Evolutionary conservation across 2,329 filamentous ascomycete species (phyloP), one percentile per base, ranked within the genome.

Genomic region (Apiospora saccharicola): DNA sequence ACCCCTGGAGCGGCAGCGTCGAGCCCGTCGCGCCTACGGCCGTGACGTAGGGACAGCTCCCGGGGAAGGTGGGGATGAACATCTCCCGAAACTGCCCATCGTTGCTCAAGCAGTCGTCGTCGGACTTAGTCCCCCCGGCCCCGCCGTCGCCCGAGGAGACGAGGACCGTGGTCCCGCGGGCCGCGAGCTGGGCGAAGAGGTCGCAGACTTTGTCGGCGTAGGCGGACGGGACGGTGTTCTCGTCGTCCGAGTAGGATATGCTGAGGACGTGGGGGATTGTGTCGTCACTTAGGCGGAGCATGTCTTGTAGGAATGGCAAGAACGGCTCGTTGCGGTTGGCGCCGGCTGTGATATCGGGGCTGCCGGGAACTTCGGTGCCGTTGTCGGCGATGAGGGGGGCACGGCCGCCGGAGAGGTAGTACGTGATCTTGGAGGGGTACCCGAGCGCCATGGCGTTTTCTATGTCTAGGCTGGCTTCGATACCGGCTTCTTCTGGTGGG

Each of bases 181-280:
- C 87, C n/a, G 90, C 91, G 43, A 93, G 88, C 76, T 92, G 87
- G 64, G 87, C 89, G 76, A 92, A 90, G 74, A 90, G 84, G 74
- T 88, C 86, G 83, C 91, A 93, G 16, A 91, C 89, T 69, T 87
- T 86, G 67, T 84, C 83, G 26, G 90, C 89, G 77, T 92, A 94
- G 16, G 87, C 86, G 2, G 82, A 77, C 0, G 91, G 91, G 0
- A 93, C 77, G 0, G 88, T 91, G 49, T 92, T 88, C 80, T 93
- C 92, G 71, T 90, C 86, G 73, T 93, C 90, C 67, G 90, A 90
- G 78, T 93, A 93, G 0, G 90, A 92, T 16, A 89, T 90, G 71
- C 86, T 88, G 77, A 93, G 87, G 22, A 90, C 88, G 67, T 90
- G 86, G 0, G 92, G 91, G 1, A 93, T 83, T 10, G 83, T 78